Conservation (phyloP, 2,329 filamentous ascomycete genomes). For the Trichophyton verrucosum region DNA sequence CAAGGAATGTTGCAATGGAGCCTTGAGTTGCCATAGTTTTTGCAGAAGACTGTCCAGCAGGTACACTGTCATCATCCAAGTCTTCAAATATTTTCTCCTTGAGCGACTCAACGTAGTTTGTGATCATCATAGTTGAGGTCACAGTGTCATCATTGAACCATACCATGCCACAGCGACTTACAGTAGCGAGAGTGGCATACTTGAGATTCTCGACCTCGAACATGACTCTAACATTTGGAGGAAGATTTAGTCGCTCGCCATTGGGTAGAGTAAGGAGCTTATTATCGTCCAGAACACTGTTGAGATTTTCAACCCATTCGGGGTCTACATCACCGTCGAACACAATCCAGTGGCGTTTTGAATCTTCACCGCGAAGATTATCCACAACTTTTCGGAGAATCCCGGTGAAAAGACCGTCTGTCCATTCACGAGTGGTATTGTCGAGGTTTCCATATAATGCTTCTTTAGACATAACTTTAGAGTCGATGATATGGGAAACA, state of each 20-base stretch:
- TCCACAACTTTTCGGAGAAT: slow-evolving; percentile 97
- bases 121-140: slow-evolving; percentile 80
- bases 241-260: slow-evolving; percentile 90
- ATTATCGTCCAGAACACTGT: slow-evolving; percentile 98
- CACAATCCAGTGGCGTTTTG: slow-evolving; percentile 97
- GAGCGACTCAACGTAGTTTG: slow-evolving; percentile 77
- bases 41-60: slow-evolving; percentile 60
- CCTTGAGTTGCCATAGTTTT: slow-evolving; percentile 68
- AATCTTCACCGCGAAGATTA: slow-evolving; percentile 91
- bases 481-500: slow-evolving; percentile 94
- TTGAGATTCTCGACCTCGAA: slow-evolving; percentile 98
- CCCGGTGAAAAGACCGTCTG: slow-evolving; percentile 93
- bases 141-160: slow-evolving; percentile 99
- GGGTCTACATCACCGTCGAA: slow-evolving; percentile 99
- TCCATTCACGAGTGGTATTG: slow-evolving; percentile 96
- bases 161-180: slow-evolving; percentile 99
- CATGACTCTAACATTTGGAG: slow-evolving; percentile 94
- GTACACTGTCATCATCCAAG: slow-evolving; percentile 78
- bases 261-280: slow-evolving; percentile 95
- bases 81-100: slow-evolving; percentile 82
- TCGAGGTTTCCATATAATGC: slow-evolving; percentile 91
- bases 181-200: slow-evolving; percentile 95
- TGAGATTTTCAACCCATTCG: slow-evolving; percentile 99
- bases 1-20: slow-evolving; percentile 66
- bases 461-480: slow-evolving; percentile 99